These are phyloP conservation scores for Peronosclerospora sorghi DNA, from an alignment of 352 stramenopile species.

Conservation along the genomic window DNA sequence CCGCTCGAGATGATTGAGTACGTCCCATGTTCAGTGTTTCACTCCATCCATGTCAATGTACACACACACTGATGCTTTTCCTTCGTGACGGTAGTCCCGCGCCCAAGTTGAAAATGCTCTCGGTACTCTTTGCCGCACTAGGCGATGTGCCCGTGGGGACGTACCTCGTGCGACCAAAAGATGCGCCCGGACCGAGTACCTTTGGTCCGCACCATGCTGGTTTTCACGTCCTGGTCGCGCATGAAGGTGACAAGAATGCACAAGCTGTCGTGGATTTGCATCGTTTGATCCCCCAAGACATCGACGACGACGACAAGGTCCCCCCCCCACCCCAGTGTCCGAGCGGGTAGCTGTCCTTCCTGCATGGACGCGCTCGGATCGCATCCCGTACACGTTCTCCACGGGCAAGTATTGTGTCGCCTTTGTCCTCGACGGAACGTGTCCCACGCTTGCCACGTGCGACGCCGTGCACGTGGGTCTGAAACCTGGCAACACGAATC, in stretches of 20 bases:
- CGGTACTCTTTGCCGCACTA: conserved; percentile 18
- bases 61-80: not conserved
- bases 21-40: conserved; percentile 4
- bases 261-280: conserved; percentile 32
- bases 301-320: not conserved
- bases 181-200: conserved; percentile 5
- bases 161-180: conserved; percentile 22
- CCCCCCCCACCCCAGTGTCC: conserved; percentile 4
- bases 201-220: conserved; percentile 9
- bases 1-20: conserved; percentile 49
- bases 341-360: too few relatives aligned
- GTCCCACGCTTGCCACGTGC: conserved; percentile 21
- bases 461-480: too few relatives aligned
- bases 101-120: conserved; percentile 26
- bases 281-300: conserved; percentile 19
- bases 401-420: conserved; percentile 40
- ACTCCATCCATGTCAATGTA: not conserved
- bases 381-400: conserved; percentile 47
- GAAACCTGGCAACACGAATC: too few relatives aligned
- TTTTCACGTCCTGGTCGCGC: conserved; percentile 20
- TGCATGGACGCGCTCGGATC: conserved; percentile 30
- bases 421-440: conserved; percentile 38
- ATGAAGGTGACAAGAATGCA: too few relatives aligned
- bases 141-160: conserved; percentile 25
- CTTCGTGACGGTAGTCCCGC: conserved; percentile 13